Base-by-base conservation (phyloP, 192 early-diverging fungal genomes). In the Entomortierella chlamydospora region DNA sequence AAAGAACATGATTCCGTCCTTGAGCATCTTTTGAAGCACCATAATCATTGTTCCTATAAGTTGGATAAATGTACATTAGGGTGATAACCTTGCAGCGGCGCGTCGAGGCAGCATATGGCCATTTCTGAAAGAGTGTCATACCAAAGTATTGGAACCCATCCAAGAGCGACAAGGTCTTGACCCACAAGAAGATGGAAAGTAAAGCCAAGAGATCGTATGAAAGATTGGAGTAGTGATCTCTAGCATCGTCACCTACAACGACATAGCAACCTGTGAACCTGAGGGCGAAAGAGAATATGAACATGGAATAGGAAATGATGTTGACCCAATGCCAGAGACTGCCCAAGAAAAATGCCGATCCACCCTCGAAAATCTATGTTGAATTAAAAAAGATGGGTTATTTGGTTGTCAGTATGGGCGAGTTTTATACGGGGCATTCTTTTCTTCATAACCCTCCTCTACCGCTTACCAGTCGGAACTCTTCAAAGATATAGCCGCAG, bases 1-100 rank as follows among this genome's bases (percentile, higher is more conserved):
- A 33, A 82, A 82, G 60, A 82, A 82, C 81, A 82, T 73, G 45
- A 82, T 71, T 28, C 81, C 81, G 26, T 82, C 81, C 73, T 76
- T 73, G 45, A 82, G 34, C 81, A 82, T 82, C 37, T 71, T 82
- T 64, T 82, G 72, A 34, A 82, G 56, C 15, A 82, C 72, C 72
- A 82, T 76, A 52, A 76, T 47, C 81, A 82, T 82, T 0, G 81
- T 82, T 58, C 81, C 81, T 73, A 62, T 31, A 1, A 54, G 26
- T n/a, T n/a, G 31, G 25, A 17, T 26, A 5, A 23, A 50, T 17
- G 34, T n/a, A 43, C 0, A 61, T 20, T 23, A 0, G 33, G 13
- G 26, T 28, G 49, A 10, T 37, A 10, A 37, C 10, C 34, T 7
- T 37, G 10, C 10, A 7, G 34, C 34, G 10, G 10, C 10, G 10